Evolutionary conservation across 1,284 basidiomycete species (phyloP).

Genomic region (Rhodotorula sp.): DNA sequence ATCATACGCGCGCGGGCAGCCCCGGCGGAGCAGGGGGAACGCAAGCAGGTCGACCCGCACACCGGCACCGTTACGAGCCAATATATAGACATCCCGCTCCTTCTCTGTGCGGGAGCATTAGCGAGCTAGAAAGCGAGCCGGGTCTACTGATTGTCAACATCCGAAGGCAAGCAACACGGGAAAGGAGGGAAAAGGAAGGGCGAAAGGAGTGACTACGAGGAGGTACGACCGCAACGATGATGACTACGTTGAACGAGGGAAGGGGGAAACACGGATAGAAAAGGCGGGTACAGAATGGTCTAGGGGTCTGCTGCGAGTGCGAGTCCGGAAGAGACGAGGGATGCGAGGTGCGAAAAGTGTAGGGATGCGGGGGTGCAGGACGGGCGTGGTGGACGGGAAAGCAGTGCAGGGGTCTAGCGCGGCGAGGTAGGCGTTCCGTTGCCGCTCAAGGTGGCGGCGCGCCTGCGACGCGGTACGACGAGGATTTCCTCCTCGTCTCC

Average conservation of each 20-base stretch:
- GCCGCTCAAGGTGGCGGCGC: conserved; percentile 27
- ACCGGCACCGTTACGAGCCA: too few relatives aligned
- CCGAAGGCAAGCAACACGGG: not conserved
- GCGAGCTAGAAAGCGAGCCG: too few relatives aligned
- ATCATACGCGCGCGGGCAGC: too few relatives aligned
- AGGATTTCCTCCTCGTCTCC: conserved; percentile 35
- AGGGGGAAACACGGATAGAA: not conserved
- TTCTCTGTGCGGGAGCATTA: too few relatives aligned
- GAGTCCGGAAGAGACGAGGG: not conserved
- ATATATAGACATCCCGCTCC: too few relatives aligned
- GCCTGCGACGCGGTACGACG: conserved; percentile 27
- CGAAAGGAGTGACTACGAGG: not conserved
- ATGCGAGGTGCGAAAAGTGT: not conserved
- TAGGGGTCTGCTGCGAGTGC: not conserved
- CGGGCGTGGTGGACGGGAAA: not conserved
- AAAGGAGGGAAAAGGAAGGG: not conserved
- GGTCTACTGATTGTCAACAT: conserved; percentile 3
- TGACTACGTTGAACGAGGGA: not conserved
- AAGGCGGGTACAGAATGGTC: not conserved
- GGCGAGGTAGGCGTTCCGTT: not conserved
- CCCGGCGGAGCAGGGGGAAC: too few relatives aligned
- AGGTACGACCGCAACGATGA: not conserved
- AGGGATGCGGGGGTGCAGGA: not conserved
- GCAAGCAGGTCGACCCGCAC: too few relatives aligned
- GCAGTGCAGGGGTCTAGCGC: not conserved